Evolutionary conservation across 306 rosid genomes (phyloP), one percentile per base, ranked within the genome.

Genomic region (Albizia julibrissin): DNA sequence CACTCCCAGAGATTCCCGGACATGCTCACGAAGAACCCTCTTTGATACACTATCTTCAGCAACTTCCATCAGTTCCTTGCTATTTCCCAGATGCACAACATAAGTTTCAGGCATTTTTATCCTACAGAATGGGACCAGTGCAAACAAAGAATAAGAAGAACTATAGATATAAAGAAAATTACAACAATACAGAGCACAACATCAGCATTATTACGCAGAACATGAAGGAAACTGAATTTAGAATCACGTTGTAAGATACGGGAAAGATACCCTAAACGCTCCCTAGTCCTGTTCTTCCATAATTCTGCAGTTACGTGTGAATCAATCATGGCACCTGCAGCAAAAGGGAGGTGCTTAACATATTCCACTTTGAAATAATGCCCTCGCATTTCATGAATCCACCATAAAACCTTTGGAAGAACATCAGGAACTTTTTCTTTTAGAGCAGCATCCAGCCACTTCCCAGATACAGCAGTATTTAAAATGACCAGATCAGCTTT

Each of bases 361-460:
- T 92, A 92, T 85, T 91, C 99, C 91, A 87, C 83, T 84, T 91
- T 93, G 97, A 95, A 95, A 89, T 95, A 95, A 87, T 95, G 91
- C 86, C 98, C 98, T 42, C 98, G 95, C 98, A 95, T 95, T 85
- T 95, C 98, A 88, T 93, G 99, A 89, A 95, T 95, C 99, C 99
- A 95, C 99, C 99, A 95, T 76, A 95, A 90, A 85, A 93, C 96
- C 93, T 93, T 95, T 37, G 99, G 98, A 85, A 95, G 96, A 71
- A 93, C 92, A 3, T 6, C 78, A 49, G 91, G 79, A 84, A 93
- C 91, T 76, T 92, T 93, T 70, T 92, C 97, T 90, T 89, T 93
- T 68, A 93, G 85, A 78, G 92, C 91, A 15, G 88, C 90, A 91
- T 92, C 99, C 82, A 95, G 87, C 99, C 99, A 95, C 88, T 95